phyloP scores from a whole-genome alignment of 1,139 yeast genomes.

The Magnusiomyces tetraspermus region DNA sequence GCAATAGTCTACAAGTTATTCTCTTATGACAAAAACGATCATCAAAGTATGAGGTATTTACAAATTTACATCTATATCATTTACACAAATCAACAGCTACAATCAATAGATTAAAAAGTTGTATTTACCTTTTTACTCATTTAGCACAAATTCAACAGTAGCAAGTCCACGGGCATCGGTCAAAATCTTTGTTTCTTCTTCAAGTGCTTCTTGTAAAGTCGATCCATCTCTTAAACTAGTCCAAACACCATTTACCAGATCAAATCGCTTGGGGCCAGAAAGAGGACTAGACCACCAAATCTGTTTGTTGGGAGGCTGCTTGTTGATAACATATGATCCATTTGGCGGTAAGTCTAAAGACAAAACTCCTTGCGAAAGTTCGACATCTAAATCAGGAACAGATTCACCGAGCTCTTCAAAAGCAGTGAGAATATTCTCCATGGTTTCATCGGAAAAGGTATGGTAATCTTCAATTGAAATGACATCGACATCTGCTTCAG shows the following conservation, averaged over 20 bases:
- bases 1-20: too few species aligned
- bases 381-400: slow-evolving; percentile 61
- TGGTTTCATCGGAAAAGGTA: slow-evolving; percentile 46
- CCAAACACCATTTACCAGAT: slow-evolving; percentile 34
- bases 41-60: too few species aligned
- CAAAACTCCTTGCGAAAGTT: slow-evolving; percentile 73
- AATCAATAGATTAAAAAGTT: not conserved
- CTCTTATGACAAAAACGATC: too few species aligned
- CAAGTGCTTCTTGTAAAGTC: slow-evolving; percentile 32
- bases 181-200: slow-evolving; percentile 28
- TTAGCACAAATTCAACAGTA: slow-evolving; percentile 7
- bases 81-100: too few species aligned
- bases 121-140: not conserved
- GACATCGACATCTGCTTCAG: slow-evolving; percentile 4
- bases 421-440: slow-evolving; percentile 54
- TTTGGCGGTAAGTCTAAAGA: slow-evolving; percentile 54
- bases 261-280: slow-evolving; percentile 76
- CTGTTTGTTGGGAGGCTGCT: slow-evolving; percentile 90
- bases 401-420: slow-evolving; percentile 55
- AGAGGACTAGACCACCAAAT: slow-evolving; percentile 87
- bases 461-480: slow-evolving; percentile 44
- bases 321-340: slow-evolving; percentile 82
- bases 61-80: not conserved
- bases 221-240: slow-evolving; percentile 33
- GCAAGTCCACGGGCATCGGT: slow-evolving; percentile 19